Base-by-base conservation (phyloP, 2,329 filamentous ascomycete genomes). In the Phoma sp. region DNA sequence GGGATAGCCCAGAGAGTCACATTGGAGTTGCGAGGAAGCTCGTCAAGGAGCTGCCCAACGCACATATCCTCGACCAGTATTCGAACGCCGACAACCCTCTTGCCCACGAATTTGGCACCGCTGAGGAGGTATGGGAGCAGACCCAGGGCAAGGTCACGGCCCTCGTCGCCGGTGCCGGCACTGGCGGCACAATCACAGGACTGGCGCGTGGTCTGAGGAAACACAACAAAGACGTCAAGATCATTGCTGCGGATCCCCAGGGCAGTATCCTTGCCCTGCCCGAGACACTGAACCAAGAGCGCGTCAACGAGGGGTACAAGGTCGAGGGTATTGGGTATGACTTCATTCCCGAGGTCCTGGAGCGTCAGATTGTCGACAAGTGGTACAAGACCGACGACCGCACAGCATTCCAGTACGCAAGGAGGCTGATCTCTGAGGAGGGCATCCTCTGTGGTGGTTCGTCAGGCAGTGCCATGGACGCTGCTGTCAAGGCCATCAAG, bases 281-380 rank as follows among this genome's bases (percentile, higher is more conserved):
- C 2, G 86, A 89, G 63, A 69, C 76, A 6, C 80, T 99, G 64
- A 99, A 99, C 76, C 82, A 91, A 43, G 88, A 91, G 61, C 85
- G 88, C 72, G 84, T 85, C 57, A 94, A 97, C 71, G 87, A 92
- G 75, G 82, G 88, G 1, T 99, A 99, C 82, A 98, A 99, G 80
- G 95, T 99, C 0, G 95, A 99, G 80, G 95, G 95, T 38, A 99
- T 99, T 69, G 95, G 95, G 19, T 99, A 99, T 75, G 95, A 99
- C 76, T 99, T 99, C 75, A 90, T 99, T 56, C 95, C 96, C 6
- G 91, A 98, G 22, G 96, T 99, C 5, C 82, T 99, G 51, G 88
- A 95, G 63, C 91, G 89, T 70, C 77, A 87, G 25, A 75, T 85
- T 5, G 90, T 99, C 27, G 91, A 97, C 76, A 90, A 89, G 72